Base-by-base conservation (phyloP, 495 filamentous ascomycete genomes). In the Hypoxylon rickii region DNA sequence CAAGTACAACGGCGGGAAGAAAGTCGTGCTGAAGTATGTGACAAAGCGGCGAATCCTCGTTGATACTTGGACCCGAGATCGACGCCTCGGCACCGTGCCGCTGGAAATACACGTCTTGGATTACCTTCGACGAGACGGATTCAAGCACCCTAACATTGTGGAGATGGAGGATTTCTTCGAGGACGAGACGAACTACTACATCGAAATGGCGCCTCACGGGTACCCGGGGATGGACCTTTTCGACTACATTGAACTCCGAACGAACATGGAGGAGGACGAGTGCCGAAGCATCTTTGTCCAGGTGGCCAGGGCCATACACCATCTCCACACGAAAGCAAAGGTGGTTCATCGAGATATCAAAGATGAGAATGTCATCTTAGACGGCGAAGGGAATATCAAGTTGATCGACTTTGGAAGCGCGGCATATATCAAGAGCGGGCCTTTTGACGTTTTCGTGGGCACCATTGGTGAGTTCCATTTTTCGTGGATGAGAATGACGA, bases 141-240 rank as follows among this genome's bases (percentile, higher is more conserved):
- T 92, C 32, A 87, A 83, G 62, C 94, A 99, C 65, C 89, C 91
- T 18, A 97, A 97, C 64, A 96, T 99, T 53, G 90, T 99, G 20
- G 94, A 97, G 74, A 97, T 99, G 95, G 84, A 88, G 29, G 92
- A 95, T 52, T 99, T 97, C 73, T 99, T 99, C 68, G 94, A 99
- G 69, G 95, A 99, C 49, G 90, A 96, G 53, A 77, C 91, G 66
- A 97, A 99, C 63, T 99, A 99, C 69, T 97, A 99, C 66, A 99
- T 99, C 63, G 95, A 97, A 66, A 98, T 97, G 94, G 78, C 89
- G 4, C 94, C 94, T 10, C 94, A 98, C 60, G 94, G 94, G 5
- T 79, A 97, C 6, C 94, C 95, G 2, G 95, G 95, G 12, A 97
- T 98, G 95, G 94, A 98, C 68, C 83, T 98, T 0, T 98, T 98